Evolutionary conservation across 2,329 filamentous ascomycete genomes (phyloP).

Genomic region (Arthroderma uncinatum): DNA sequence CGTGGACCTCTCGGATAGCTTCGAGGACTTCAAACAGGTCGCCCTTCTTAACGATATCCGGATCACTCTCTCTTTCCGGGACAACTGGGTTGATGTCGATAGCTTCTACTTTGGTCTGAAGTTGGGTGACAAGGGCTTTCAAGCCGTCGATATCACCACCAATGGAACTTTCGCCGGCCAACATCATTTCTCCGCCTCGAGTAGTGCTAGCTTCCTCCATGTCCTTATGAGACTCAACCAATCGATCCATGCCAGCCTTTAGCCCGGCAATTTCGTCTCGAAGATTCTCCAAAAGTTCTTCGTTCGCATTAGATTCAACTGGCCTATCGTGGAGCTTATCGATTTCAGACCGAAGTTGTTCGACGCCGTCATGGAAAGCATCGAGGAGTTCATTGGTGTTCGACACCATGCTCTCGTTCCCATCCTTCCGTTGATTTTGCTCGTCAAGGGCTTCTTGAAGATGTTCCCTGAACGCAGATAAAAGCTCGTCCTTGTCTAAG

Average conservation of each 20-base stretch:
- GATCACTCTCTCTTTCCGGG: slow-evolving; percentile 25
- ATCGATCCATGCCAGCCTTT: slow-evolving; percentile 62
- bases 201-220: slow-evolving; percentile 42
- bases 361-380: slow-evolving; percentile 58
- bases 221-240: slow-evolving; percentile 48
- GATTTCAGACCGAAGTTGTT: slow-evolving; percentile 63
- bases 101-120: slow-evolving; percentile 73
- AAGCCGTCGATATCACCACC: slow-evolving; percentile 72
- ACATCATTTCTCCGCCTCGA: slow-evolving; percentile 46
- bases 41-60: slow-evolving; percentile 37
- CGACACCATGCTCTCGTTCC: slow-evolving; percentile 41
- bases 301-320: slow-evolving; percentile 67
- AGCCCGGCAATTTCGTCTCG: slow-evolving; percentile 69
- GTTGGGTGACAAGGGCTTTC: slow-evolving; percentile 68
- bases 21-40: slow-evolving; percentile 38
- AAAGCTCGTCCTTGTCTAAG: slow-evolving; percentile 53
- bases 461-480: slow-evolving; percentile 40
- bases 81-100: slow-evolving; percentile 49
- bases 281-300: slow-evolving; percentile 80
- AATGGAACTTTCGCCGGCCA: slow-evolving; percentile 44
- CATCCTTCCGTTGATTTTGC: slow-evolving; percentile 43
- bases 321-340: slow-evolving; percentile 66
- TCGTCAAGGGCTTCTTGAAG: slow-evolving; percentile 40
- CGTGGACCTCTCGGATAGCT: slow-evolving; percentile 44
- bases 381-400: slow-evolving; percentile 50